A percentile compares a stretch with the other conserved stretches of the same genome.
Evolutionary conservation across 192 early-diverging fungal genomes (phyloP).

Genomic region (Gamsiella multidivaricata): DNA sequence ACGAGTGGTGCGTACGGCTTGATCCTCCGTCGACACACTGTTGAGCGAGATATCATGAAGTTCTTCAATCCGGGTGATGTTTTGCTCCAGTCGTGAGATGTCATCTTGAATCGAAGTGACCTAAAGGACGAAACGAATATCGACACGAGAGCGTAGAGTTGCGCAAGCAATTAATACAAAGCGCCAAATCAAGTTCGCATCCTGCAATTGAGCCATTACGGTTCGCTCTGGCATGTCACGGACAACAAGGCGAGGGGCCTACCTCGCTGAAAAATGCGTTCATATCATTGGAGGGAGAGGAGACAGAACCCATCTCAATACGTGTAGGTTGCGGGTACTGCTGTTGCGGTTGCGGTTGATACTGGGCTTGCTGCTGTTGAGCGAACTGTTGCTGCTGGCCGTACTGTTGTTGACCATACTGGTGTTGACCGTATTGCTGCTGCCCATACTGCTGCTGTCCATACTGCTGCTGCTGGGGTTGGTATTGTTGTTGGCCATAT

Average conservation of each 20-base stretch:
- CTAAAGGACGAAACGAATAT: constrained; percentile 6
- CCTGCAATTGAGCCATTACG: too few species aligned
- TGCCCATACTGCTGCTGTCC: constrained; percentile 5
- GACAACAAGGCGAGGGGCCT: too few species aligned
- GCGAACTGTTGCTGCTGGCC: constrained; percentile 38
- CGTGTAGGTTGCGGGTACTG: constrained; percentile 31
- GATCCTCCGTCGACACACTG: constrained; percentile 46
- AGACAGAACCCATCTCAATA: constrained; percentile 42
- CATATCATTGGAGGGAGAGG: constrained; percentile 16
- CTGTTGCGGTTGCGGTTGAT: constrained; percentile 18
- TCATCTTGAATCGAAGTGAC: constrained; percentile 45
- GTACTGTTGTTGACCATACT: constrained; percentile 20
- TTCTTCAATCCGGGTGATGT: constrained; percentile 52
- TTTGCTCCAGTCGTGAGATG: constrained; percentile 36
- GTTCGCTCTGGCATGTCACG: too few species aligned
- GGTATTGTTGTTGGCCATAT: background rate
- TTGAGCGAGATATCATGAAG: constrained; percentile 52
- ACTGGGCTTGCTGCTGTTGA: constrained; percentile 37
- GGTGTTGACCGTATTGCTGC: constrained; percentile 10
- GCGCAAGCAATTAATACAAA: background rate
- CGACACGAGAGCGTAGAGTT: background rate
- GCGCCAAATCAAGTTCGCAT: too few species aligned
- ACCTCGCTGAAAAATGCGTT: constrained; percentile 44
- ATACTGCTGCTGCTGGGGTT: background rate
- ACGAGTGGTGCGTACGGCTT: constrained; percentile 21